Evolutionary conservation across 2,329 filamentous ascomycete genomes (phyloP).

Genomic region (Cryoendolithus antarcticus): DNA sequence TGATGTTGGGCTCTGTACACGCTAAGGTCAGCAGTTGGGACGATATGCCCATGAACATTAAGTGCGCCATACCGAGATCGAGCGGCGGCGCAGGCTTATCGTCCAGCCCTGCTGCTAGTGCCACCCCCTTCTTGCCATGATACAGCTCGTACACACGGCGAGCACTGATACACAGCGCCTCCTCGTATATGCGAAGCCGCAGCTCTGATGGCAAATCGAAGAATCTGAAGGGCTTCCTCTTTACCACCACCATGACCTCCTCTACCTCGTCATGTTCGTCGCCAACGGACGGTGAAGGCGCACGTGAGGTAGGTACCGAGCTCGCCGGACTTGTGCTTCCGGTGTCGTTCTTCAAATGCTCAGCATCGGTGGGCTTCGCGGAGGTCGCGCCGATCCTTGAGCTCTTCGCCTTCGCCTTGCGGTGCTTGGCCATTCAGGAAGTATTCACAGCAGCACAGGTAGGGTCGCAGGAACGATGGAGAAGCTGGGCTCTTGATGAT

Average conservation of each 20-base stretch:
- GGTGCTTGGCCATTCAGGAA: conserved; percentile 5
- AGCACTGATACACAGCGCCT: conserved; percentile 38
- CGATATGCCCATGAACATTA: no score
- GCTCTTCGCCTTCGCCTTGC: conserved; percentile 2
- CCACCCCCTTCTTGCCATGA: conserved; percentile 2
- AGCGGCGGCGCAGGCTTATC: conserved; percentile 40
- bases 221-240: conserved; percentile 45
- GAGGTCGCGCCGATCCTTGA: conserved; percentile 8
- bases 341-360: no score
- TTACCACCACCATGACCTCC: conserved; percentile 5
- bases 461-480: no score
- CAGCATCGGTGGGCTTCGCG: no score
- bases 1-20: conserved; percentile 40
- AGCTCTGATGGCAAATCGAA: conserved; percentile 57
- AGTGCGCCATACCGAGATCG: conserved; percentile 44
- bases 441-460: no score
- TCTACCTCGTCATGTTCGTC: conserved; percentile 1
- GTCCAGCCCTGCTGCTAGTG: conserved; percentile 2
- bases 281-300: conserved; percentile 11
- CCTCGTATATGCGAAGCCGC: conserved; percentile 54
- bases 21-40: not conserved
- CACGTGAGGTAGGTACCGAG: conserved; percentile 9
- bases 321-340: no score
- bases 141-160: conserved; percentile 4
- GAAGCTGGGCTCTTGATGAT: no score